A percentile compares a stretch with the other conserved stretches of the same genome.
Conservation (phyloP, 805 yeast genomes). For the Sugiyamaella qingdaonensis region DNA sequence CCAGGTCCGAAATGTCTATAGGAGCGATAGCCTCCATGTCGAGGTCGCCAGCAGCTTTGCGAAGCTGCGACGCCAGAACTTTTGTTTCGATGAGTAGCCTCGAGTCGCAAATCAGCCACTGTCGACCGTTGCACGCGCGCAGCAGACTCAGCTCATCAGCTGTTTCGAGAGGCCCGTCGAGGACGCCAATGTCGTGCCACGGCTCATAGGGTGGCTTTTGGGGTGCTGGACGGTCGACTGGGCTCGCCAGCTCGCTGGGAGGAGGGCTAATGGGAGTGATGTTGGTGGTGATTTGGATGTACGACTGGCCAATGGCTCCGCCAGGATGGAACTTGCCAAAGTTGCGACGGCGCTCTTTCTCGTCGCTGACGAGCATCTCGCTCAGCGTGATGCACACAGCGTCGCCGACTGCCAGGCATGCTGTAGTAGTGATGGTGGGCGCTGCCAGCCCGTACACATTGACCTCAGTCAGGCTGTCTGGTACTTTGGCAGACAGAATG, state of each 20-base stretch:
- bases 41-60: not conserved
- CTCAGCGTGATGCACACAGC: conserved; percentile 70
- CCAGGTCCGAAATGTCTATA: not conserved
- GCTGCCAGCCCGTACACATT: conserved; percentile 77
- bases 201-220: not conserved
- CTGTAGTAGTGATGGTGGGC: conserved; percentile 80
- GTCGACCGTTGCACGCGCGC: conserved; percentile 19
- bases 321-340: conserved; percentile 85
- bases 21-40: not conserved
- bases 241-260: not conserved
- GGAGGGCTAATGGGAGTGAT: not conserved
- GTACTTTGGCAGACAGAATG: conserved; percentile 59
- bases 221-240: not conserved
- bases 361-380: conserved; percentile 60
- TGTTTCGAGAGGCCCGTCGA: conserved; percentile 13
- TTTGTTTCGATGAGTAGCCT: conserved; percentile 1
- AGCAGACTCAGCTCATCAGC: conserved; percentile 22
- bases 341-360: conserved; percentile 45
- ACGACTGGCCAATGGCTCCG: conserved; percentile 74
- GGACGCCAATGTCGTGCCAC: conserved; percentile 18
- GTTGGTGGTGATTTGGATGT: not conserved
- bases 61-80: not conserved
- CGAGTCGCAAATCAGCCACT: conserved; percentile 9
- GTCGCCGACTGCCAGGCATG: conserved; percentile 72
- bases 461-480: conserved; percentile 52